Evolutionary conservation across 345 rosid species (phyloP), one percentile per base, ranked within the genome.

Genomic region (Brassica carinata): DNA sequence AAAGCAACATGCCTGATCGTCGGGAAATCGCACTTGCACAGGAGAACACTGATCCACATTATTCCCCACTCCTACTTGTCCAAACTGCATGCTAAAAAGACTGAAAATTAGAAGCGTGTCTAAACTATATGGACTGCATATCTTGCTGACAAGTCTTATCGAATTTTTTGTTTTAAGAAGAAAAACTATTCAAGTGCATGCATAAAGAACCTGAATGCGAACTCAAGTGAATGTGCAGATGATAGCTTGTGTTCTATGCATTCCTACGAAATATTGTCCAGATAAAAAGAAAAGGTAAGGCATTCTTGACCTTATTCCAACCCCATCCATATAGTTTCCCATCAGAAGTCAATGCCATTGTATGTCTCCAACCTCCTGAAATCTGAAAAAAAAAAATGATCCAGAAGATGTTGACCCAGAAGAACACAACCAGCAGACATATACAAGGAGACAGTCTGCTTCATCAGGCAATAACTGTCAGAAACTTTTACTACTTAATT

Each of bases 311-410:
- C 98, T 96, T 96, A 85, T 96, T 96, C 98, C 98, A 96, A 72
- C 99, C 99, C 99, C 97, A 96, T 65, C 99, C 99, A 85, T 89
- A 93, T 31, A 96, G 90, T 79, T 89, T 90, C 81, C 99, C 99
- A 67, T 86, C 89, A 29, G 92, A 85, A 38, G 98, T 82, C 77
- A 90, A 81, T 65, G 99, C 98, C 99, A 96, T 91, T 34, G 98
- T 90, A 86, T 93, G 99, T 81, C 99, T 93, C 98, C 98, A 96
- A 73, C 98, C 99, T 81, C 99, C 98, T 4, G 99, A 90, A 77
- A 96, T 84, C 98, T 96, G 87, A 29, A 73, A 67, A 33, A 27
- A 75, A 79, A 68, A 63, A 29, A 76, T 40, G 30, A 27, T 27
- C 30, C 30, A 0, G 30, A 27, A 27, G 76, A 33, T 38, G 29